Base-by-base conservation (phyloP, 768 basidiomycete genomes). In the Lentinula sp. region DNA sequence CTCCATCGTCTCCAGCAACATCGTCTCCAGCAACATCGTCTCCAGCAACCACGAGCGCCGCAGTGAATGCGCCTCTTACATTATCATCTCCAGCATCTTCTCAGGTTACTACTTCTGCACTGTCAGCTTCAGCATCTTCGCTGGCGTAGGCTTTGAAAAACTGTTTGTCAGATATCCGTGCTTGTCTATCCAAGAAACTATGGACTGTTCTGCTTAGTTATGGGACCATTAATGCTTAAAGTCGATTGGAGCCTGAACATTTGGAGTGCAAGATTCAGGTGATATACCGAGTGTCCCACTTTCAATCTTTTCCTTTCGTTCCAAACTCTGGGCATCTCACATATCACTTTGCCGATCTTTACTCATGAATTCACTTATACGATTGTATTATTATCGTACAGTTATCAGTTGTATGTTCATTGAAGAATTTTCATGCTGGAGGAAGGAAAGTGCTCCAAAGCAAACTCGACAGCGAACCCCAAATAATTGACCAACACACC, bases 381-480 rank as follows among this genome's bases (percentile, higher is more conserved):
- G 18, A 13, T 39, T 39, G 6, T 39, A 39, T 39, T 39, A 39
- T 13, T 39, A 39, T 39, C 37, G 13, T 13, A 39, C 37, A 39
- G 37, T 39, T 39, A 13, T 39, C 6, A 39, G 37, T 39, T 39
- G 37, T 39, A 39, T 2, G 37, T 39, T 39, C 37, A 8, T 8
- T 39, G 37, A 39, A 8, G 7, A 39, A 3, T 39, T 23, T 48
- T 74, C 74, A 96, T 0, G 95, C 96, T n/a, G 96, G 96, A 0
- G 96, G 96, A 34, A 96, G 79, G 69, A 95, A 95, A 2, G 83
- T 81, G 1, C 79, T 81, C 95, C 94, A 98, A 0, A 96, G 75
- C 4, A 93, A 79, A 18, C 87, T 70, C 10, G 86, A 86, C 16
- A 86, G 66, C 1, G 77, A 71, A 3, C 89, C 87, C 94, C 95